A percentile compares a stretch with the other conserved stretches of the same genome.
Evolutionary conservation across 2,329 filamentous ascomycete genomes (phyloP).

Genomic region (Cladosporium colombiae): DNA sequence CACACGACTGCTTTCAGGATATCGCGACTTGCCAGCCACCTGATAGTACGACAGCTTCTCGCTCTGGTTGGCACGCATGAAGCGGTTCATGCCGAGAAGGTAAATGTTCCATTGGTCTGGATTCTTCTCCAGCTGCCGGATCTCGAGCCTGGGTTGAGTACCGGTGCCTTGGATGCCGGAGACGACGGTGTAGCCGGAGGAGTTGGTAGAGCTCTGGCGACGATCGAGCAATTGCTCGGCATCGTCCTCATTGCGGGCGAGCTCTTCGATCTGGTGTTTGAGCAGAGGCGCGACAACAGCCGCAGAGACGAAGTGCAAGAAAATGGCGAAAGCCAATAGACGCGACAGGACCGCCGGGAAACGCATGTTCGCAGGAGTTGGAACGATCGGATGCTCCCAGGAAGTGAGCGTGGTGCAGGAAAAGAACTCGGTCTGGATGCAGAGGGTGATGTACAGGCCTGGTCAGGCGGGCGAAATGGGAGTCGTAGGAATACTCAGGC

Average conservation of each 20-base stretch:
- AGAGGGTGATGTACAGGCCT: not conserved
- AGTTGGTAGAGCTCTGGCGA: conserved; percentile 23
- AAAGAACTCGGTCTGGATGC: not conserved
- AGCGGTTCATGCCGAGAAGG: conserved; percentile 70
- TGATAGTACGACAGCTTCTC: conserved; percentile 74
- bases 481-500: conserved; percentile 18
- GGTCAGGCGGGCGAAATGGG: not conserved
- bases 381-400: conserved; percentile 11
- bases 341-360: conserved; percentile 3
- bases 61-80: conserved; percentile 67
- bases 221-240: conserved; percentile 14
- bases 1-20: not conserved
- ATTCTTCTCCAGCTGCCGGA: conserved; percentile 65
- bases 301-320: not conserved
- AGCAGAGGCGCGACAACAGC: conserved; percentile 21
- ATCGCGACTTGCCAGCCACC: conserved; percentile 64
- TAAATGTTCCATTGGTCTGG: conserved; percentile 74
- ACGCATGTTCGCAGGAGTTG: not conserved
- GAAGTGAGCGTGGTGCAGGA: conserved; percentile 5
- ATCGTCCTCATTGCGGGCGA: conserved; percentile 13
- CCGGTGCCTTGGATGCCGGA: conserved; percentile 37
- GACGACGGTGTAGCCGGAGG: conserved; percentile 27
- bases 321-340: not conserved
- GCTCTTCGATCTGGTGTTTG: conserved; percentile 24
- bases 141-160: conserved; percentile 59